Evolutionary conservation across 1,284 basidiomycete species (phyloP).

Genomic region (Singerocomus inundabilis): DNA sequence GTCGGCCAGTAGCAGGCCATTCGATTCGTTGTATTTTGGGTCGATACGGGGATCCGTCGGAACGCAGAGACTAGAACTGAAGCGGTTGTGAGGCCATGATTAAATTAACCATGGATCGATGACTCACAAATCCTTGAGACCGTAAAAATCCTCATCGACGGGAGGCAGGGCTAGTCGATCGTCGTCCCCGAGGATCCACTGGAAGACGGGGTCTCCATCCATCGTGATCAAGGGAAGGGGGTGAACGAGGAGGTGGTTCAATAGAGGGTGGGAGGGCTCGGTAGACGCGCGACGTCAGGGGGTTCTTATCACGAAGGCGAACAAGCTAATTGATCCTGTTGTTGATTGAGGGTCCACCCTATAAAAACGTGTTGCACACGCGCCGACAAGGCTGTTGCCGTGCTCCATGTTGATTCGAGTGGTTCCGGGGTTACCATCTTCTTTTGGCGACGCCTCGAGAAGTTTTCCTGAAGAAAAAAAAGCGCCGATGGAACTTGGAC

Average conservation of each 20-base stretch:
- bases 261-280: background rate
- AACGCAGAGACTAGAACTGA: constrained; percentile 10
- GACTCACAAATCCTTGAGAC: constrained; percentile 26
- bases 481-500: constrained; percentile 8
- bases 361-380: constrained; percentile 38
- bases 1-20: constrained; percentile 17
- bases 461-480: constrained; percentile 11
- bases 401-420: constrained; percentile 21
- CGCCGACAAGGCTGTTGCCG: constrained; percentile 35
- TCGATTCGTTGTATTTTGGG: background rate
- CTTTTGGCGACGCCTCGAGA: constrained; percentile 27
- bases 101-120: background rate
- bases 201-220: constrained; percentile 15
- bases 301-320: constrained; percentile 32
- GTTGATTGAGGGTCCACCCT: constrained; percentile 38
- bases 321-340: constrained; percentile 30
- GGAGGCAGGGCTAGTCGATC: constrained; percentile 21
- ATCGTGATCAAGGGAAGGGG: constrained; percentile 12
- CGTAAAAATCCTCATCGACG: constrained; percentile 25
- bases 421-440: constrained; percentile 21
- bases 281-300: constrained; percentile 14
- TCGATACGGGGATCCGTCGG: background rate
- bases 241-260: background rate
- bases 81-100: constrained; percentile 12
- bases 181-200: constrained; percentile 25